Conservation (phyloP, 2,329 filamentous ascomycete species). For the Bipolaris sorokiniana region DNA sequence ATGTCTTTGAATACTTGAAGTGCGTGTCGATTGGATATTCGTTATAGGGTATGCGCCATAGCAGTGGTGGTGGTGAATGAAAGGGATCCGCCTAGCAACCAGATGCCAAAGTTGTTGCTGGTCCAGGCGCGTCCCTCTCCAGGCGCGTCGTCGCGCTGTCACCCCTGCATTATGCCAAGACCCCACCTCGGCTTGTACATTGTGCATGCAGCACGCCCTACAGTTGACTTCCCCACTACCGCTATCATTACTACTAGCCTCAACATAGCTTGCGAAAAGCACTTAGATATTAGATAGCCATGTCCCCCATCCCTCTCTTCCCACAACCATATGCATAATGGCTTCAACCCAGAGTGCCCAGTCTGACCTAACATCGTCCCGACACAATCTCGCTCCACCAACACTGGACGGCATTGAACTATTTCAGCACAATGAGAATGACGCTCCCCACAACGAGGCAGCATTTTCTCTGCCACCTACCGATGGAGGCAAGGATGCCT, state of each 20-base stretch:
- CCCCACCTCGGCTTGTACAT: constrained; percentile 2
- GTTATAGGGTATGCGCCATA: constrained; percentile 8
- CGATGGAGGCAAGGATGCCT: constrained; percentile 40
- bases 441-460: constrained; percentile 27
- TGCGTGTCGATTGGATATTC: neutral
- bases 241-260: neutral
- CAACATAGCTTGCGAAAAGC: neutral
- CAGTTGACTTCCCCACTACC: constrained; percentile 14
- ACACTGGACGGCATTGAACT: constrained; percentile 23
- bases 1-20: neutral
- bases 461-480: constrained; percentile 37
- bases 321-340: constrained; percentile 16
- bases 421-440: constrained; percentile 7
- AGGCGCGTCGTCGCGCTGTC: constrained; percentile 27
- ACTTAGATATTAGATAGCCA: constrained; percentile 1
- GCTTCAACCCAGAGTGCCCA: constrained; percentile 21
- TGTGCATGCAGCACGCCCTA: constrained; percentile 28
- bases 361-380: constrained; percentile 20
- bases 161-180: constrained; percentile 21
- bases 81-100: constrained; percentile 2
- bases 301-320: neutral
- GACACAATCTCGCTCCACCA: constrained; percentile 17
- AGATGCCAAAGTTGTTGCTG: constrained; percentile 7
- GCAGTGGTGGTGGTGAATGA: constrained; percentile 15
- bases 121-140: constrained; percentile 19